Base-by-base conservation (phyloP, 768 basidiomycete species). In the Amanita thiersii region DNA sequence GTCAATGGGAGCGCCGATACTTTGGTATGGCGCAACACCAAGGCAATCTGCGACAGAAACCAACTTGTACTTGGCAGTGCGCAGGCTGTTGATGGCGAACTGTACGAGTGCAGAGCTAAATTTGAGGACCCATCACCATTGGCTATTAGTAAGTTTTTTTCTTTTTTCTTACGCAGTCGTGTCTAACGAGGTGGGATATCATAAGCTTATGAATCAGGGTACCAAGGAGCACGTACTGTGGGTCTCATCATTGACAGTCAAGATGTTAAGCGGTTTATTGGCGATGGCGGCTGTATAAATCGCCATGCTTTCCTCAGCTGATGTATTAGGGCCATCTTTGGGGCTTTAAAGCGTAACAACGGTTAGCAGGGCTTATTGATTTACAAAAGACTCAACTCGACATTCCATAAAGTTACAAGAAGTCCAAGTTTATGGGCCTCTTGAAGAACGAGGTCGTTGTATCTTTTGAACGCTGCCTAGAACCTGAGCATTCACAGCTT, bases 31-130 rank as follows among this genome's bases (percentile, higher is more conserved):
- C 1, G 55, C 49, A 3, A 63, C 45, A 1, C 63, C 62, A 1
- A 66, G 52, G 49, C 67, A 70, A 39, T 69, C 64, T 23, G 68
- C 53, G 24, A 70, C 44, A 29, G 62, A 63, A 24, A 71, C 67
- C 12, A 71, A 60, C 14, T 49, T 53, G 45, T 69, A 69, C 5
- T 65, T 64, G 15, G 66, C 65, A 0, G 48, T 53, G 38, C 62
- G 52, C 35, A 70, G 45, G 36, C 57, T 57, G 32, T 50, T 15
- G 43, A 70, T 65, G 9, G 57, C 65, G 33, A 57, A 62, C 2
- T 64, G 68, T 19, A 69, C 54, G 5, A 68, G 59, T 40, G 63
- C 44, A 42, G 60, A 57, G 4, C 62, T 64, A 34, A 15, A 31
- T 21, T 12, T 12, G 29, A n/a, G n/a, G n/a, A n/a, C n/a, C n/a